Percentiles rank a stretch among this genome's conserved stretches.
phyloP scores from a whole-genome alignment of 805 yeast genomes.

The Schwanniomyces vanrijiae region DNA sequence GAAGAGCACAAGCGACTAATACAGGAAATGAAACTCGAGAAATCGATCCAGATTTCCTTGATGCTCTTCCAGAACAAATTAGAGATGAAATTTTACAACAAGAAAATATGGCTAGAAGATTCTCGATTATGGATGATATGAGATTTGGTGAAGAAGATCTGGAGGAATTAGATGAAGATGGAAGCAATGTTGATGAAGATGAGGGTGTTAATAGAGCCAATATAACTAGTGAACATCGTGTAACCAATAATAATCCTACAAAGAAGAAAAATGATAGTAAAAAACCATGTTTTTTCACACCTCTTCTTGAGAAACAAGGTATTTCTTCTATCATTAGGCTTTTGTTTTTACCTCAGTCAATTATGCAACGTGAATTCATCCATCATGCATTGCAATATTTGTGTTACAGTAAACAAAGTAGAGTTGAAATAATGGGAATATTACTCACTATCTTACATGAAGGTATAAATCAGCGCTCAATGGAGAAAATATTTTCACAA shows the following conservation, averaged over 20 bases:
- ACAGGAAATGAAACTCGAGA: constrained; percentile 53
- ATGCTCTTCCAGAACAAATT: constrained; percentile 71
- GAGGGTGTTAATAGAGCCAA: constrained; percentile 4
- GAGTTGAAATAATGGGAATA: constrained; percentile 71
- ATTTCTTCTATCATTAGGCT: constrained; percentile 70
- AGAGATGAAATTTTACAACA: constrained; percentile 63
- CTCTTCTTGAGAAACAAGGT: constrained; percentile 74
- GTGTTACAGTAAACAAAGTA: constrained; percentile 74
- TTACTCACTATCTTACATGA: constrained; percentile 71
- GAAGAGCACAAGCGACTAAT: constrained; percentile 57
- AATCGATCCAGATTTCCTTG: constrained; percentile 75
- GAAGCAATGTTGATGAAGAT: constrained; percentile 3
- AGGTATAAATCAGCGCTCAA: constrained; percentile 64
- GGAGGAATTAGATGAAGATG: constrained; percentile 12
- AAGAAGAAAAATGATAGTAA: constrained; percentile 13
- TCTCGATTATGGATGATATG: constrained; percentile 23
- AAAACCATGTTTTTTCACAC: constrained; percentile 44
- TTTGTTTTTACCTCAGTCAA: constrained; percentile 70
- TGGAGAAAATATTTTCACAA: constrained; percentile 62
- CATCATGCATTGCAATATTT: constrained; percentile 65
- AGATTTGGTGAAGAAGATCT: constrained; percentile 20
- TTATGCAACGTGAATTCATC: constrained; percentile 58
- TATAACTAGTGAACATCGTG: not conserved
- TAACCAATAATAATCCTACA: constrained; percentile 1
- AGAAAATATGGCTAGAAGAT: constrained; percentile 47